A percentile compares a stretch with the other conserved stretches of the same genome.
Evolutionary conservation across 495 filamentous ascomycete species (phyloP).

Genomic region (Penicillium subrubescens): DNA sequence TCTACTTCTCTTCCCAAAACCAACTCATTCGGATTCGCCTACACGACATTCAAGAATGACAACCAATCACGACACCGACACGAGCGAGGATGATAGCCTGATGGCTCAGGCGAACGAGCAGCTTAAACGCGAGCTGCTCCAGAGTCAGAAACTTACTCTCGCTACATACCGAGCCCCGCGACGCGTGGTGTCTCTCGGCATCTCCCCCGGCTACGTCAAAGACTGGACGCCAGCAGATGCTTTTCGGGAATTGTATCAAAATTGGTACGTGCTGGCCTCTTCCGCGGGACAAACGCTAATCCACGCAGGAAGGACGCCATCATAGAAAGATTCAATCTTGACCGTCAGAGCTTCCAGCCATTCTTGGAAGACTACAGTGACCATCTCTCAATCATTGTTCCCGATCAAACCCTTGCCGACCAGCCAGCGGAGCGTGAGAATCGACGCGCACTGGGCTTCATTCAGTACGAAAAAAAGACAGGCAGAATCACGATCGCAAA

Average conservation of each 20-base stretch:
- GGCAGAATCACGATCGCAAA: slow-evolving; percentile 14
- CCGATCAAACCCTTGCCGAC: too few relatives aligned
- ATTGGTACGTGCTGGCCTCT: neutral
- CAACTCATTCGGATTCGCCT: too few relatives aligned
- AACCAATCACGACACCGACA: too few relatives aligned
- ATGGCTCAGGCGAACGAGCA: too few relatives aligned
- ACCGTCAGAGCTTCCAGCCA: neutral
- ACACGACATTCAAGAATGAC: too few relatives aligned
- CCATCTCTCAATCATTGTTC: too few relatives aligned
- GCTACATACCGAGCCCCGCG: neutral
- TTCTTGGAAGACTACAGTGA: neutral
- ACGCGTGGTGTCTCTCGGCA: neutral
- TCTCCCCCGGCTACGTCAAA: neutral
- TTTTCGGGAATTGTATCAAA: too few relatives aligned
- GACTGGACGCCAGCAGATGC: neutral
- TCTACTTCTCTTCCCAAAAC: too few relatives aligned
- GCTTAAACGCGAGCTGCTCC: neutral
- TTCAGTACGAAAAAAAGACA: slow-evolving; percentile 14
- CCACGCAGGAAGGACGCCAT: neutral
- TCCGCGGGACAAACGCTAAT: neutral
- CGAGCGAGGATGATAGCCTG: too few relatives aligned
- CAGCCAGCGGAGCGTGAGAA: too few relatives aligned
- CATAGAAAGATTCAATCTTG: neutral
- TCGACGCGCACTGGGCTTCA: slow-evolving; percentile 6
- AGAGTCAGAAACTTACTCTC: neutral